Evolutionary conservation across 352 stramenopile species (phyloP), one percentile per base, ranked within the genome.

Genomic region (Pythium periplocum): DNA sequence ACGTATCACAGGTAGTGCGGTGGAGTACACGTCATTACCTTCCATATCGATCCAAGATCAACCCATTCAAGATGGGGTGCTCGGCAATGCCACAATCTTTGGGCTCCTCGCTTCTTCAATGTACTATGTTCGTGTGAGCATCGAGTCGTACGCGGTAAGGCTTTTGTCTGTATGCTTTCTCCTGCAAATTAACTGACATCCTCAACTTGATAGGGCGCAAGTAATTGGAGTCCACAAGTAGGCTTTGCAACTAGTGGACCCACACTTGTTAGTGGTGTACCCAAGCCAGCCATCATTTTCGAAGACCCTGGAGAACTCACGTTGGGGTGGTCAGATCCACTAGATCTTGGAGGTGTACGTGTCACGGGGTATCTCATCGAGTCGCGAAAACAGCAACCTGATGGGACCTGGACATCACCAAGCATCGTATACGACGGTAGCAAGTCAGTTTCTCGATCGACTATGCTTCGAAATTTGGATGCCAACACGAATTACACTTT

Each of bases 271-370:
- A 51, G 40, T 4, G 61, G 56, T 2, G 59, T 85, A n/a, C 11
- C 12, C 8, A 35, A 36, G 2, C 76, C 76, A 9, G 49, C 48
- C 2, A 48, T 80, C 7, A 37, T 38, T 1, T 41, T 53, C 2
- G 67, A 87, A 57, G 71, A 83, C 40, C 73, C 73, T 17, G 73
- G 76, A 2, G 64, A 82, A 38, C 36, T 87, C 1, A 78, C 64
- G 2, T 41, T 85, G 4, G 31, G 49, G 12, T 87, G 76, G 76
- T 41, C 45, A 2, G 38, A 37, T 5, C 76, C 76, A 2, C 46
- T 78, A 30, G 76, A 87, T 30, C 57, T 51, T 8, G 76, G 76
- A 0, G 76, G 76, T 1, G 51, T 69, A n/a, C 36, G 45, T 37
- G 61, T 87, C 46, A 72, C 70, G 1, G 76, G 76, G 5, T 87